These are phyloP conservation scores for Coniochaeta hoffmannii DNA, from an alignment of 2,329 filamentous ascomycete genomes.

Conservation along the genomic window DNA sequence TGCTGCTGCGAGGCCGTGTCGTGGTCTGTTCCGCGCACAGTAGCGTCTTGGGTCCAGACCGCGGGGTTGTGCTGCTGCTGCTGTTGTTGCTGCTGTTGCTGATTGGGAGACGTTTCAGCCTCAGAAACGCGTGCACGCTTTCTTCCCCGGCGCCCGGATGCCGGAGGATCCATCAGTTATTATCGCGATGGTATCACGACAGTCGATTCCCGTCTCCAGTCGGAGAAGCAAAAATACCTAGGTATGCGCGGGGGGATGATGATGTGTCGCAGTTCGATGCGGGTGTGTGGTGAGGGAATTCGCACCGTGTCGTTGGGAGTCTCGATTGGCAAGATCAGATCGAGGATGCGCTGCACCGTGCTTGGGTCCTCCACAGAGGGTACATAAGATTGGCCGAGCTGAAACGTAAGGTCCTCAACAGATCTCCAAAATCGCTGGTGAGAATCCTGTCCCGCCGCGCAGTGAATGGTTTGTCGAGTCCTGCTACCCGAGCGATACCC, in stretches of 20 bases:
- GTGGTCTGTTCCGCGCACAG: conserved; percentile 11
- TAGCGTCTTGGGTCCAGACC: conserved; percentile 17
- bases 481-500: background rate
- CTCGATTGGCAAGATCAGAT: background rate
- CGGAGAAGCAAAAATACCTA: background rate
- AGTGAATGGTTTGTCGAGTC: background rate
- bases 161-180: background rate
- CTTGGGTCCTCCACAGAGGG: background rate
- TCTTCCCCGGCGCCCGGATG: background rate
- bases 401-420: background rate
- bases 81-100: conserved; percentile 1
- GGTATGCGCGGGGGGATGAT: background rate
- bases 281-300: background rate
- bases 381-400: background rate
- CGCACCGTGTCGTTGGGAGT: background rate
- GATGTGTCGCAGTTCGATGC: background rate
- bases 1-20: conserved; percentile 7
- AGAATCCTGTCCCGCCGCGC: background rate
- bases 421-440: background rate
- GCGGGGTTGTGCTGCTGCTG: conserved; percentile 8
- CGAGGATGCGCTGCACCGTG: background rate
- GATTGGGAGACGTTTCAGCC: background rate
- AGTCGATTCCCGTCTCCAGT: background rate
- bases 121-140: conserved; percentile 5
- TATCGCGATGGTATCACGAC: background rate